These are phyloP conservation scores for Heliocybe sulcata DNA, from an alignment of 1,284 basidiomycete species.

Conservation along the genomic window DNA sequence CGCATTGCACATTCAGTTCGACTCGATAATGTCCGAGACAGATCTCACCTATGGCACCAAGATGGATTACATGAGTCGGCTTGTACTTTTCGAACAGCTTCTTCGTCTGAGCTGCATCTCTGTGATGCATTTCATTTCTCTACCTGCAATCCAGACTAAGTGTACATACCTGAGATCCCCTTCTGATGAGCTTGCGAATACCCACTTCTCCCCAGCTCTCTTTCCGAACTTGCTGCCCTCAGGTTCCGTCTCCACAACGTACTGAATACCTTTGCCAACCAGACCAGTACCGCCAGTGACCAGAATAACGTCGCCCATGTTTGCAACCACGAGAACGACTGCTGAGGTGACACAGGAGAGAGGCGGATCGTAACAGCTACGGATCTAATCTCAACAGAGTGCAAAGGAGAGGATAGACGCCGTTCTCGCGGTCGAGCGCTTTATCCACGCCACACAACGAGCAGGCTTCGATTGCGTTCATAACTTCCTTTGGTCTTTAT, in stretches of 20 bases:
- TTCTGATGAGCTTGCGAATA: conserved; percentile 72
- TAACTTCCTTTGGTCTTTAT: too few species aligned
- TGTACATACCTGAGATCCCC: conserved; percentile 64
- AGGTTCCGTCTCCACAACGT: conserved; percentile 73
- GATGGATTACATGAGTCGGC: conserved; percentile 88
- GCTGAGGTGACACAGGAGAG: too few species aligned
- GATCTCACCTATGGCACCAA: conserved; percentile 72
- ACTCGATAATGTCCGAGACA: neutral
- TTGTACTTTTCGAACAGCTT: conserved; percentile 80
- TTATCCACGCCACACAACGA: neutral
- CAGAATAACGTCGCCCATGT: conserved; percentile 46
- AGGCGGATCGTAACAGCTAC: too few species aligned
- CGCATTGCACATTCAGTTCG: neutral
- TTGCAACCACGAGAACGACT: too few species aligned
- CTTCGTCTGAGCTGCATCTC: conserved; percentile 3
- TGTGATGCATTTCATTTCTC: neutral
- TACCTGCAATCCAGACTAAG: neutral
- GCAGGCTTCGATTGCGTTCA: neutral
- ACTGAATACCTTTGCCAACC: conserved; percentile 76
- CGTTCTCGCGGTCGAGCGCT: neutral
- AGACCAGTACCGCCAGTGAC: conserved; percentile 52
- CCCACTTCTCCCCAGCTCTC: conserved; percentile 61
- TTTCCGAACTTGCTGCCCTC: conserved; percentile 40
- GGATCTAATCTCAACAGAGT: too few species aligned
- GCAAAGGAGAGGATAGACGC: too few species aligned